A percentile compares a stretch with the other conserved stretches of the same genome.
Conservation (phyloP, 106 monocot species). For the Dioscorea dumetorum region DNA sequence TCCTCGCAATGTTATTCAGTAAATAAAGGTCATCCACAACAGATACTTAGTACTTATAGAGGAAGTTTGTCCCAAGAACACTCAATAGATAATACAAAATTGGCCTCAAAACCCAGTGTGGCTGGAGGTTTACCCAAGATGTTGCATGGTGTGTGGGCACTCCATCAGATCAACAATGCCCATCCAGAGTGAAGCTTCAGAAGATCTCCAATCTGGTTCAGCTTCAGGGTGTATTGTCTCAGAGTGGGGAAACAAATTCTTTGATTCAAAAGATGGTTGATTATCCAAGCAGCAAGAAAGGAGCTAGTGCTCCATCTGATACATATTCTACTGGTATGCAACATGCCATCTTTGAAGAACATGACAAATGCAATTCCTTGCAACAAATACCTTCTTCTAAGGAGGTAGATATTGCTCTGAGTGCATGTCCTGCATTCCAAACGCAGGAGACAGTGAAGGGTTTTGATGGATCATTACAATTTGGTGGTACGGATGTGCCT, state of each 20-base stretch:
- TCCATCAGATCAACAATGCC: constrained; percentile 32
- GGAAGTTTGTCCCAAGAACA: constrained; percentile 24
- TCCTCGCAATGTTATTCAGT: constrained; percentile 15
- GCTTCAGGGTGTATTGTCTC: constrained; percentile 25
- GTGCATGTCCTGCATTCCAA: neutral
- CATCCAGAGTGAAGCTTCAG: constrained; percentile 32
- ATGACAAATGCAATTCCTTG: constrained; percentile 14
- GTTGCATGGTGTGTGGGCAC: constrained; percentile 66
- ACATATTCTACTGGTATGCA: constrained; percentile 28
- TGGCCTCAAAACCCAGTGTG: constrained; percentile 19
- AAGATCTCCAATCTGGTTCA: constrained; percentile 38
- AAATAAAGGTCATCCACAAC: constrained; percentile 13
- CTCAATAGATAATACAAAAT: constrained; percentile 13
- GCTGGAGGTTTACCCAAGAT: constrained; percentile 42
- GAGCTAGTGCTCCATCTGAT: constrained; percentile 26
- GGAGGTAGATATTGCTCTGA: constrained; percentile 6
- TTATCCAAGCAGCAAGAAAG: constrained; percentile 23
- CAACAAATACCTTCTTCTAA: constrained; percentile 16
- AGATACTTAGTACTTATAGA: constrained; percentile 6
- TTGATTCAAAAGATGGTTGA: constrained; percentile 17
- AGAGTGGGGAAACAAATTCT: constrained; percentile 7
- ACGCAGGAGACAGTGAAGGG: constrained; percentile 24
- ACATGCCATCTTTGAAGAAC: constrained; percentile 23
- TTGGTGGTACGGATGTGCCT: constrained; percentile 17
- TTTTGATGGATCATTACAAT: constrained; percentile 5